Percentiles rank a stretch among this genome's conserved stretches.
Conservation (phyloP, 73 alveolate genomes). For the Blepharisma stoltei region DNA sequence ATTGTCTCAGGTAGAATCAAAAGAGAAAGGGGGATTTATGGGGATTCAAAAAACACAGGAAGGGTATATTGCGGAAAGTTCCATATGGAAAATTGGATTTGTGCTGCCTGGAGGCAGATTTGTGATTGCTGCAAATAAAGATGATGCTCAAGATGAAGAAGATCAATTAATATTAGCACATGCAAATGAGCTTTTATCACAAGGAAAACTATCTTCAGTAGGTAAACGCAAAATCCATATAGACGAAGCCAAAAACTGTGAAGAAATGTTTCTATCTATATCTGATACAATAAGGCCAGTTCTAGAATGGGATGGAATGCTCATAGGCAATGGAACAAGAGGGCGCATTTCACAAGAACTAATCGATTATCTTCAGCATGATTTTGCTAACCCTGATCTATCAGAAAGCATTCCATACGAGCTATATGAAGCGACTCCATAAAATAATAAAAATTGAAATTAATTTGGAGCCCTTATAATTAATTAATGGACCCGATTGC, state of each 20-base stretch:
- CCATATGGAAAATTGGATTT: conserved; percentile 1
- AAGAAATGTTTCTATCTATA: not conserved
- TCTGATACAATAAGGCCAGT: not conserved
- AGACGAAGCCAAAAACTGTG: conserved; percentile 27
- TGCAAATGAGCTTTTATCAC: not conserved
- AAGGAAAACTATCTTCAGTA: not conserved
- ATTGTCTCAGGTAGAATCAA: not conserved
- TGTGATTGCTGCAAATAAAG: not conserved
- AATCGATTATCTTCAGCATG: not conserved
- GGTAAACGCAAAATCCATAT: not conserved
- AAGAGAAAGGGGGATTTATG: conserved; percentile 20
- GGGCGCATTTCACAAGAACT: not conserved
- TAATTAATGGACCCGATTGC: no score
- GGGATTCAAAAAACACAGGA: conserved; percentile 7
- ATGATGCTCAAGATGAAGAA: not conserved
- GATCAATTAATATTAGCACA: not conserved
- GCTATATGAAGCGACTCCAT: not conserved
- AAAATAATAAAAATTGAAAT: no score
- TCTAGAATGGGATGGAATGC: not conserved
- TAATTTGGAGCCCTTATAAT: no score
- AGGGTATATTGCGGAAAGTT: not conserved
- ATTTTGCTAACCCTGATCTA: conserved; percentile 17
- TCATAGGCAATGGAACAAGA: conserved; percentile 22
- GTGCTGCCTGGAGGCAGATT: not conserved
- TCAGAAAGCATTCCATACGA: not conserved